phyloP scores from a whole-genome alignment of 495 filamentous ascomycete genomes.

The Amphirosellinia nigrospora region DNA sequence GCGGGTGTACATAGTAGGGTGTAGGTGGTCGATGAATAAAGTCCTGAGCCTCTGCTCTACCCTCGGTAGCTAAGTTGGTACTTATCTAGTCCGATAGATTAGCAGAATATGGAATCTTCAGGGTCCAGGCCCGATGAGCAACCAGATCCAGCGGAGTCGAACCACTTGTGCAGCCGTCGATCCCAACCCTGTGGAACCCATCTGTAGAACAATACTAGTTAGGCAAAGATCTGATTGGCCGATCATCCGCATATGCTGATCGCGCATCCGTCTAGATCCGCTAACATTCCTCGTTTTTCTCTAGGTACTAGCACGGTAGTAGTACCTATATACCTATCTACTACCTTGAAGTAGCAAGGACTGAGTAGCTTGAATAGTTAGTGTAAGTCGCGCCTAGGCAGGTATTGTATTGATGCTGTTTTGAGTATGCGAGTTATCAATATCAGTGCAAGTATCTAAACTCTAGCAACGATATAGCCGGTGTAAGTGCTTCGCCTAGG shows the following conservation, averaged over 20 bases:
- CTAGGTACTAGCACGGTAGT: too few species aligned
- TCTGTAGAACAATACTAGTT: not conserved
- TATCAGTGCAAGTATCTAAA: too few species aligned
- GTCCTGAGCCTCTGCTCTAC: not conserved
- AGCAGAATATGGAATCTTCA: constrained; percentile 3
- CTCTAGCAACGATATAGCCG: too few species aligned
- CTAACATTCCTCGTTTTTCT: constrained; percentile 2
- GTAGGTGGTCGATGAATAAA: not conserved
- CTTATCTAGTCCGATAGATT: not conserved
- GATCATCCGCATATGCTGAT: not conserved
- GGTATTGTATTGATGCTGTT: too few species aligned
- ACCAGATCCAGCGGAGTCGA: constrained; percentile 8
- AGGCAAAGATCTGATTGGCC: not conserved
- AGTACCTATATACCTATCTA: too few species aligned
- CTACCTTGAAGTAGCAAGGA: too few species aligned
- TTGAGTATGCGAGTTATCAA: too few species aligned
- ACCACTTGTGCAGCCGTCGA: constrained; percentile 6
- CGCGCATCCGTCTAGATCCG: not conserved
- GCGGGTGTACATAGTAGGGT: too few species aligned
- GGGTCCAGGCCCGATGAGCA: constrained; percentile 6
- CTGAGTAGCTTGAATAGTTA: too few species aligned
- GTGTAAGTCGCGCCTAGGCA: too few species aligned
- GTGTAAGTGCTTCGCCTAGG: too few species aligned
- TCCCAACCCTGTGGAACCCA: constrained; percentile 1
- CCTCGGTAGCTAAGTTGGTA: not conserved